A percentile compares a stretch with the other conserved stretches of the same genome.
Evolutionary conservation across 768 basidiomycete genomes (phyloP).

Genomic region (Naematelia encephala): DNA sequence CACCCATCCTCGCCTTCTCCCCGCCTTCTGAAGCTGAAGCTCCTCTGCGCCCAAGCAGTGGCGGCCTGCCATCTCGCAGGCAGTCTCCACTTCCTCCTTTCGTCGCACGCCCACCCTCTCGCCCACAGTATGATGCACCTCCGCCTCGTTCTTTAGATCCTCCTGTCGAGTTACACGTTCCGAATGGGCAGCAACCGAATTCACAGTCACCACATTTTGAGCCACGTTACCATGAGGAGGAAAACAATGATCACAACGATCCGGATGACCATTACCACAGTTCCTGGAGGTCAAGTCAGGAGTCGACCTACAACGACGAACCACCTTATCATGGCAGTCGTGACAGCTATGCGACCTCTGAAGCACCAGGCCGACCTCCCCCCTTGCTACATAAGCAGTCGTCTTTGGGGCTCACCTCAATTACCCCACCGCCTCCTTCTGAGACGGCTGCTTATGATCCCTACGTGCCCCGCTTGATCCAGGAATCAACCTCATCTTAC

Average conservation of each 20-base stretch:
- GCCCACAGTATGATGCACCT: neutral
- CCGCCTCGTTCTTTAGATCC: neutral
- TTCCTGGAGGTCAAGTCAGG: neutral
- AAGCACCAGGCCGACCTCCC: neutral
- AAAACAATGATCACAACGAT: too few species aligned
- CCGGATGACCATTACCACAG: too few species aligned
- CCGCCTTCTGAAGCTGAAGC: constrained; percentile 6
- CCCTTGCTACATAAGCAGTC: neutral
- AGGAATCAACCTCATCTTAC: neutral
- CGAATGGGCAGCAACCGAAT: neutral
- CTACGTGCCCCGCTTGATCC: neutral
- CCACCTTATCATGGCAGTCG: neutral
- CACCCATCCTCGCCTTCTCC: constrained; percentile 2
- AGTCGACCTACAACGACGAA: neutral
- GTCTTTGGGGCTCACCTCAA: neutral
- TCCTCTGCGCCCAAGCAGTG: neutral
- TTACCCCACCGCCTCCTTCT: neutral
- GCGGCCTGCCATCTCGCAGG: constrained; percentile 8
- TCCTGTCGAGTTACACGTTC: neutral
- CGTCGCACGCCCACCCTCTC: neutral
- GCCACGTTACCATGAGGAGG: neutral
- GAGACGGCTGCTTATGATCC: neutral
- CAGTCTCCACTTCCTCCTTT: constrained; percentile 5
- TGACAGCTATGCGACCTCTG: neutral
- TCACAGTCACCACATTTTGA: neutral